These are phyloP conservation scores for Lipomyces yamadae DNA, from an alignment of 805 yeast species.

Conservation along the genomic window DNA sequence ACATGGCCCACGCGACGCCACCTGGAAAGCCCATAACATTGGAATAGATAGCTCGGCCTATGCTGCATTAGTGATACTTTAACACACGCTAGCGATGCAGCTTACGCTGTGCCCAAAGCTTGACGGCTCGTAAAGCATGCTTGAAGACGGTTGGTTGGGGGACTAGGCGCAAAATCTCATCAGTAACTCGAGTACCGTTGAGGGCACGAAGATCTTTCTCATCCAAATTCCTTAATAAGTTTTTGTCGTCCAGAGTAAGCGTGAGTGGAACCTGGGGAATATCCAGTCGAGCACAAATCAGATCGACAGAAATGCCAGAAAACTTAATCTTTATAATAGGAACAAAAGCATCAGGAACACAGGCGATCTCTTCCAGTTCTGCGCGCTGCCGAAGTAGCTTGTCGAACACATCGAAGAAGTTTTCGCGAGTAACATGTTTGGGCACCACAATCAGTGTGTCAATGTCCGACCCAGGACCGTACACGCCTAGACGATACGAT, in stretches of 20 bases:
- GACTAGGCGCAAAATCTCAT: slow-evolving; percentile 84
- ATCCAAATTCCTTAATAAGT: slow-evolving; percentile 81
- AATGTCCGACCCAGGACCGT: slow-evolving; percentile 98
- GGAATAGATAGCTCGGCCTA: slow-evolving; percentile 80
- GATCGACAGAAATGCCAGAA: slow-evolving; percentile 89
- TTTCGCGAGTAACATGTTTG: slow-evolving; percentile 88
- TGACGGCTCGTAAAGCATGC: slow-evolving; percentile 88
- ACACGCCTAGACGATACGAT: slow-evolving; percentile 91
- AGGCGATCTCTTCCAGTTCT: slow-evolving; percentile 86
- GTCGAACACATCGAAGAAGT: slow-evolving; percentile 83
- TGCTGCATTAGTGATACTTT: not conserved
- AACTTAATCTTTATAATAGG: slow-evolving; percentile 91
- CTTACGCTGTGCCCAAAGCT: slow-evolving; percentile 89
- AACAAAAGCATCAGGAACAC: slow-evolving; percentile 97
- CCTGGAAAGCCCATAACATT: slow-evolving; percentile 98
- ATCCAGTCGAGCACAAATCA: slow-evolving; percentile 82
- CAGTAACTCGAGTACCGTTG: slow-evolving; percentile 97
- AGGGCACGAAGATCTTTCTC: slow-evolving; percentile 88
- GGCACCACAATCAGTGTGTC: slow-evolving; percentile 97
- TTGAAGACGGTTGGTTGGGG: slow-evolving; percentile 93
- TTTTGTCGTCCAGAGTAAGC: slow-evolving; percentile 80
- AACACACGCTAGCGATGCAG: not conserved
- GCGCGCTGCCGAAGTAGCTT: slow-evolving; percentile 69
- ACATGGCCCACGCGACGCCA: slow-evolving; percentile 99
- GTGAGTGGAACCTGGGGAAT: slow-evolving; percentile 80